Conservation (phyloP, 2,329 filamentous ascomycete genomes). For the Aspergillus aculeatinus region DNA sequence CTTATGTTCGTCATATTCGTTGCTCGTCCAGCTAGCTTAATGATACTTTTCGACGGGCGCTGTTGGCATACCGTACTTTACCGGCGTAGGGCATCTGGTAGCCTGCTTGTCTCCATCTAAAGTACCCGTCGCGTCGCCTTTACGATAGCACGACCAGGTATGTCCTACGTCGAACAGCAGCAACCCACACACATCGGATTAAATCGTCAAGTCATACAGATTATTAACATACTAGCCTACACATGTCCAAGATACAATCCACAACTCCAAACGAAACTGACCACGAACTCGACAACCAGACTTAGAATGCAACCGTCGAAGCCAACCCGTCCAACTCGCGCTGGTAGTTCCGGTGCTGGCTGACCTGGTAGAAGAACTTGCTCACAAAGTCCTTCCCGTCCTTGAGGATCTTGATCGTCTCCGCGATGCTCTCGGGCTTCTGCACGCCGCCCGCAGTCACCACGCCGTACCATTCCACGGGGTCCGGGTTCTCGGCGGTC, state of each 20-base stretch:
- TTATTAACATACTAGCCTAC: background rate
- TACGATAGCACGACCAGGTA: no score
- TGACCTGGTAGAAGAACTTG: conserved; percentile 67
- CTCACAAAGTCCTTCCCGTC: conserved; percentile 68
- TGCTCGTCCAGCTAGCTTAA: no score
- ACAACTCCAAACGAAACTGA: background rate
- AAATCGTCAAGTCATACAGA: background rate
- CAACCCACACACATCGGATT: background rate
- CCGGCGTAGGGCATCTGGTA: no score
- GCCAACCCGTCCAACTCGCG: conserved; percentile 71
- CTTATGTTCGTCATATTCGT: no score
- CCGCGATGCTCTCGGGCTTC: conserved; percentile 58
- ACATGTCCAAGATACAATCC: background rate
- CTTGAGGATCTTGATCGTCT: conserved; percentile 64
- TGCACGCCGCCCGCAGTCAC: conserved; percentile 61
- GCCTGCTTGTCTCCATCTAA: no score
- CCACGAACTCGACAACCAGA: background rate
- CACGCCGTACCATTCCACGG: conserved; percentile 70
- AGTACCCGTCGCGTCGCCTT: no score
- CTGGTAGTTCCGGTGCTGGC: conserved; percentile 71
- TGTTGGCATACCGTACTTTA: no score
- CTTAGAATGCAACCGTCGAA: conserved; percentile 66
- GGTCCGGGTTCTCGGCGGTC: conserved; percentile 50
- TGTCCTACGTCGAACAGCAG: background rate
- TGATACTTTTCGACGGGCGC: no score